Base-by-base conservation (phyloP, 305 asterid species). In the Euphrasia arctica region DNA sequence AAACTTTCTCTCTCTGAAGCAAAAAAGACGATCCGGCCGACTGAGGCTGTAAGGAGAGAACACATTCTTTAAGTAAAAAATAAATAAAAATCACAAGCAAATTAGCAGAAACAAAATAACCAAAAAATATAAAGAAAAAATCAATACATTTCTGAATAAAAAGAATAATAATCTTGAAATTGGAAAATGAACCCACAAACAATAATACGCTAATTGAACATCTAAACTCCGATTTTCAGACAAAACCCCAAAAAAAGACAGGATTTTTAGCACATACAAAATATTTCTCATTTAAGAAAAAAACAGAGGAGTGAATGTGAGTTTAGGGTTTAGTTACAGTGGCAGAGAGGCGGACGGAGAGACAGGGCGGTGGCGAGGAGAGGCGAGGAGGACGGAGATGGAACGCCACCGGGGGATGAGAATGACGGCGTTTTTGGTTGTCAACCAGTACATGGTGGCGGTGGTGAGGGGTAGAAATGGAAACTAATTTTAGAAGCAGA, bases 381-480 rank as follows among this genome's bases (percentile, higher is more conserved):
- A 81, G 65, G 72, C 34, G 72, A 75, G 73, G 45, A 80, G 73
- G 70, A 75, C 76, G 70, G 86, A 59, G 29, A 88, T 65, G 69
- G 82, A 76, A 69, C 98, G 83, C 82, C 89, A 87, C 15, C 80
- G 79, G 13, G 86, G 89, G 62, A 81, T 60, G 9, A 82, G 72
- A 72, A 82, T 77, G 85, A 74, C 83, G 43, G 80, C 86, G 89
- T 69, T 85, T 73, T 79, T 78, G 32, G 85, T 83, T n/a, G 86
- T 68, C 27, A 78, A 65, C 89, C 89, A 70, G 72, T 75, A 71
- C 88, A 78, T 79, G 28, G 55, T 54, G 36, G 4, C 36, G 36
- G 5, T 32, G 36, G 34, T 4, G 36, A 32, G 36, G 48, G 45
- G 51, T 5, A 9, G 43, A 66, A 36, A 8, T 22, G 4, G 9